Percentiles rank a stretch among this genome's conserved stretches.
Conservation (phyloP, 2,329 filamentous ascomycete species). For the Fusarium sp. region DNA sequence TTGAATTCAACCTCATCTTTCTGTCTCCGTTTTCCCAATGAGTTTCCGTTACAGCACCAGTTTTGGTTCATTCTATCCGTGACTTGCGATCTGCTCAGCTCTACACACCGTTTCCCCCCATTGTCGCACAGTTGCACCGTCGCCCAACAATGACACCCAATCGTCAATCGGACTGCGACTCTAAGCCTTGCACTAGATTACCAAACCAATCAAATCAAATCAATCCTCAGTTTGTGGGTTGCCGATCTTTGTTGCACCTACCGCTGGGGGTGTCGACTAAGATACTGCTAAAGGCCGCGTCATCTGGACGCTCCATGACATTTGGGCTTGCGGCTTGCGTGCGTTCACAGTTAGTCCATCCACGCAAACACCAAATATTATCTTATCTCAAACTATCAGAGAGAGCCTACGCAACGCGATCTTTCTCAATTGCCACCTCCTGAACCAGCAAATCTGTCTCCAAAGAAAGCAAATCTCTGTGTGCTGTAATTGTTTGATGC, state of each 20-base stretch:
- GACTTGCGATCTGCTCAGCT: conserved; percentile 26
- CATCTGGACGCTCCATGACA: conserved; percentile 44
- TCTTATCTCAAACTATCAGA: conserved; percentile 10
- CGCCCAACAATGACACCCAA: conserved; percentile 21
- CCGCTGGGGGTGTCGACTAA: conserved; percentile 41
- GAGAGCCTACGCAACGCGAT: conserved; percentile 27
- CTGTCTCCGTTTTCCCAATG: conserved; percentile 19
- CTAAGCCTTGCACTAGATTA: conserved; percentile 7
- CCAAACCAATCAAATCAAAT: conserved; percentile 41
- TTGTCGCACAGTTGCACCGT: conserved; percentile 19
- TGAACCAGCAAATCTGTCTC: conserved; percentile 10
- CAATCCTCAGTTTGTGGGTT: conserved; percentile 25
- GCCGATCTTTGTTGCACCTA: conserved; percentile 32
- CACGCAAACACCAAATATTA: conserved; percentile 38
- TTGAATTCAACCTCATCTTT: conserved; percentile 18
- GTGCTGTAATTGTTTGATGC: conserved; percentile 4
- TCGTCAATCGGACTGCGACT: conserved; percentile 18
- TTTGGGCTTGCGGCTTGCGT: conserved; percentile 48
- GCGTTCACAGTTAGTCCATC: conserved; percentile 42
- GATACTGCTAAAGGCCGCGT: conserved; percentile 47
- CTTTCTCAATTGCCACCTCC: conserved; percentile 35
- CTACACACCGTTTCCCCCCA: conserved; percentile 31
- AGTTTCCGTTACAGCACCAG: not conserved
- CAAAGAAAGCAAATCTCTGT: not conserved
- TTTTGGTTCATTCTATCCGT: not conserved